These are phyloP conservation scores for Anaeramoeba flamelloides DNA, from an alignment of 78 protist species.

Conservation along the genomic window DNA sequence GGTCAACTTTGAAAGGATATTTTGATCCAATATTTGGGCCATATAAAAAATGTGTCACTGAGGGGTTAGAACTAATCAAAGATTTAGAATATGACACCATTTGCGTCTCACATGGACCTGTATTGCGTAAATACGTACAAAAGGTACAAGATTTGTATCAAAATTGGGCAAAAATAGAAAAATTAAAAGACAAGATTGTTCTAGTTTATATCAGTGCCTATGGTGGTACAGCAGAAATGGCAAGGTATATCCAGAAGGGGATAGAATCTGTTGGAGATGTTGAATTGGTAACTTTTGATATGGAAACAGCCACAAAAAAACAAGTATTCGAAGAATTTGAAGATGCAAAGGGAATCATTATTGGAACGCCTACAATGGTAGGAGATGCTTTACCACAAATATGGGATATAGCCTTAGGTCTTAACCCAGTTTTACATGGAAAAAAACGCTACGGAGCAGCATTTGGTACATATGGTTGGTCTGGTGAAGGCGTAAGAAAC, in stretches of 20 bases:
- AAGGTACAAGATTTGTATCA: neutral
- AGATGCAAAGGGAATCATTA: neutral
- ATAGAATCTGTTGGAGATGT: neutral
- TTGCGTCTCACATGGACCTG: neutral
- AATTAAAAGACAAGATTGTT: neutral
- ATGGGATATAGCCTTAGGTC: neutral
- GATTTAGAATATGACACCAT: neutral
- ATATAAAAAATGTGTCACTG: neutral
- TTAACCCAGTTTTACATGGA: neutral
- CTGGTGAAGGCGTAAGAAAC: constrained; percentile 2
- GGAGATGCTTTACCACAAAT: neutral
- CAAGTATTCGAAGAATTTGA: neutral
- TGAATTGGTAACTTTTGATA: neutral
- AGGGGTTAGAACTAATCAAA: neutral
- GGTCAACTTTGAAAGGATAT: no score
- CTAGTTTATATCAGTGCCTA: neutral
- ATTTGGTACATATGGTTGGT: constrained; percentile 12
- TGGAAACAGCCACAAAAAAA: neutral
- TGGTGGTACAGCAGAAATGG: constrained; percentile 3
- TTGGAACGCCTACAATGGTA: constrained; percentile 5
- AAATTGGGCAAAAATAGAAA: neutral
- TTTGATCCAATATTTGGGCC: constrained; percentile 1
- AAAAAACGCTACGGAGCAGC: neutral
- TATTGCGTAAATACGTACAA: neutral
- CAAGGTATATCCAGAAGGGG: neutral